A percentile compares a stretch with the other conserved stretches of the same genome.
phyloP scores from a whole-genome alignment of 257 asterid genomes.

The Penstemon davidsonii region DNA sequence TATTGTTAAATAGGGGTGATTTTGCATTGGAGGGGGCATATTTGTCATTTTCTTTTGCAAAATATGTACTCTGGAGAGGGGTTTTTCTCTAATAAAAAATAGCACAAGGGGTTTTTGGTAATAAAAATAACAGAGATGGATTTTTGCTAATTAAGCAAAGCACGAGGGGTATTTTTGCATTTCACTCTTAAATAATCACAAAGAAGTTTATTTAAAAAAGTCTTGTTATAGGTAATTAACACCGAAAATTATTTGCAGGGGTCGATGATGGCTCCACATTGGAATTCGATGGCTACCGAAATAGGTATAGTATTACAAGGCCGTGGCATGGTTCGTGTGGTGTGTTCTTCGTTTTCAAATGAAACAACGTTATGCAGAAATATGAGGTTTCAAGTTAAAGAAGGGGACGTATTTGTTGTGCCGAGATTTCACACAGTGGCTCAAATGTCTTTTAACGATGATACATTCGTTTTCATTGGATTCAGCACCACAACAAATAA shows the following conservation, averaged over 20 bases:
- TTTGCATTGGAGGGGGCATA: too few species aligned
- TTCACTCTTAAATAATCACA: too few species aligned
- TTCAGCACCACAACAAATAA: slow-evolving; percentile 44
- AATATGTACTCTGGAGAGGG: too few species aligned
- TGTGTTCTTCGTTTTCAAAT: slow-evolving; percentile 40
- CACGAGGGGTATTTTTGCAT: too few species aligned
- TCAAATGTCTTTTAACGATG: slow-evolving; percentile 78
- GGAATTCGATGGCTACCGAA: slow-evolving; percentile 84
- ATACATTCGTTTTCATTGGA: slow-evolving; percentile 68
- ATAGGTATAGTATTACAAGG: slow-evolving; percentile 61
- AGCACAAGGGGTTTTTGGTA: too few species aligned
- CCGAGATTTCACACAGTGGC: slow-evolving; percentile 82
- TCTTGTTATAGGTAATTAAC: too few species aligned
- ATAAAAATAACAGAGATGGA: too few species aligned
- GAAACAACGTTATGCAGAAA: slow-evolving; percentile 34
- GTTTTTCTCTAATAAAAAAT: too few species aligned
- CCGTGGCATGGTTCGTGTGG: slow-evolving; percentile 65
- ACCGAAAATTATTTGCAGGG: slow-evolving; percentile 43
- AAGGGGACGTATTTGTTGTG: slow-evolving; percentile 70
- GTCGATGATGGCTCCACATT: slow-evolving; percentile 95
- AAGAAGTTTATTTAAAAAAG: too few species aligned
- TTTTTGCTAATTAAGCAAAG: too few species aligned
- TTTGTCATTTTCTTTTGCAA: too few species aligned
- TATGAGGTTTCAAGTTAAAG: slow-evolving; percentile 51
- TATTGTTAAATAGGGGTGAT: too few species aligned